phyloP scores from a whole-genome alignment of 2,329 filamentous ascomycete species.

The Microsporum canis region DNA sequence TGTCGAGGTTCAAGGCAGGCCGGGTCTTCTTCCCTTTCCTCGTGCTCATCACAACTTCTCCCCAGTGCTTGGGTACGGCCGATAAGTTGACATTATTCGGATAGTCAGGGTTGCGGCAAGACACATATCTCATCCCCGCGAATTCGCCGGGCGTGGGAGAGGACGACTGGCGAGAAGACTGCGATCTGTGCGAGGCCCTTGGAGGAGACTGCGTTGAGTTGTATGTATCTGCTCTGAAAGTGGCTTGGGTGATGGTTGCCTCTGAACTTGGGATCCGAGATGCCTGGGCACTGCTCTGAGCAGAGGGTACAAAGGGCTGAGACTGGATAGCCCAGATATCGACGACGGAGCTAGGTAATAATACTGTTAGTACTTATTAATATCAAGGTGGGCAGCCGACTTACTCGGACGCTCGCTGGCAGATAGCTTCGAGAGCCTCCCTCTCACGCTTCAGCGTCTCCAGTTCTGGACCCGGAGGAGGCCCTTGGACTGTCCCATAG shows the following conservation, averaged over 20 bases:
- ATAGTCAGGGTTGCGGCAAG: slow-evolving; percentile 7
- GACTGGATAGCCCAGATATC: slow-evolving; percentile 37
- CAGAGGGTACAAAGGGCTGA: slow-evolving; percentile 29
- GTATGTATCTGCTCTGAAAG: slow-evolving; percentile 14
- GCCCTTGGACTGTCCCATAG: slow-evolving; percentile 32
- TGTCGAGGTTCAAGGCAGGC: slow-evolving; percentile 17
- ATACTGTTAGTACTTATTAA: neutral
- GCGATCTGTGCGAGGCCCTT: slow-evolving; percentile 11
- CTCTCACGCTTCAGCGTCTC: slow-evolving; percentile 34
- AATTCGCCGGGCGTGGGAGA: slow-evolving; percentile 14
- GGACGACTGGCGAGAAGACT: neutral
- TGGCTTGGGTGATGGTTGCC: slow-evolving; percentile 4
- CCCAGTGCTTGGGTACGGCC: slow-evolving; percentile 33
- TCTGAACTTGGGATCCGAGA: slow-evolving; percentile 17
- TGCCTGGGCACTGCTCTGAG: slow-evolving; percentile 21
- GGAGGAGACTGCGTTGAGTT: slow-evolving; percentile 11
- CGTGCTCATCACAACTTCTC: slow-evolving; percentile 34
- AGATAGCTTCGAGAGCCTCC: slow-evolving; percentile 37
- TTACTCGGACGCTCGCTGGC: slow-evolving; percentile 38
- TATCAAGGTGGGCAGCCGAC: neutral
- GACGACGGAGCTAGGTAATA: slow-evolving; percentile 29
- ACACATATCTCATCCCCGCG: slow-evolving; percentile 13
- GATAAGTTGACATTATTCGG: slow-evolving; percentile 9
- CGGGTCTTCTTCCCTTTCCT: slow-evolving; percentile 22
- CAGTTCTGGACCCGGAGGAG: slow-evolving; percentile 30